Evolutionary conservation across 208 protist species (phyloP), one percentile per base, ranked within the genome.

Genomic region (Crithidia acanthocephali): DNA sequence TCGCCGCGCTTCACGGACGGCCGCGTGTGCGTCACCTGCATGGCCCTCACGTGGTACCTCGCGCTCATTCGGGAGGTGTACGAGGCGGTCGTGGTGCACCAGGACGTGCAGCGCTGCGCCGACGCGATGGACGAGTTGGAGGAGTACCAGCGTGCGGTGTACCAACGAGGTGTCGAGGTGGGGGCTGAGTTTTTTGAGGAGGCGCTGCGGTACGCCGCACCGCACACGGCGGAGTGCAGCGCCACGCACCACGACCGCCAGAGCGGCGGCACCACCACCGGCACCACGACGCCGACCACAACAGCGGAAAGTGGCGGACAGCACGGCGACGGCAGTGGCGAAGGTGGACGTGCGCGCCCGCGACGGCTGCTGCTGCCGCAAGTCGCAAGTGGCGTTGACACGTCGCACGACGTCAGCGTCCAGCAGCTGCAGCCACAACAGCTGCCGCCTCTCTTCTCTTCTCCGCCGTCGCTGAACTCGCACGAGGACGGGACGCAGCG

Each of bases 11-110:
- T 37, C 74, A 37, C 18, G 22, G 68, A 74, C 35, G 60, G 72
- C 30, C 72, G 53, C 1, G 58, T 72, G 30, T 59, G 77, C 47
- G 68, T 81, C 0, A 80, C 78, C 10, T 79, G 79, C 51, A 61
- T 91, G 40, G 85, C 88, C 47, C 53, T 93, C 35, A 58, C 80
- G 28, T 93, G 88, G 88, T 83, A 84, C 52, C 58, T 93, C 20
- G 35, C 81, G 11, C 51, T 85, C 1, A 23, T 89, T 18, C 82
- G 88, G 30, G 64, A 71, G 32, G 77, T 88, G 45, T 81, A 87
- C 59, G 65, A 77, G 23, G 68, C 83, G 2, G 48, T 93, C n/a
- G 44, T 84, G 1, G 59, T 83, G n/a, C 23, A 72, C 48, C 33
- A 68, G 45, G 85, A 93, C 56, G 77, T 79, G 30, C 65, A 80